phyloP scores from a whole-genome alignment of 257 asterid species.

The Apocynum venetum region DNA sequence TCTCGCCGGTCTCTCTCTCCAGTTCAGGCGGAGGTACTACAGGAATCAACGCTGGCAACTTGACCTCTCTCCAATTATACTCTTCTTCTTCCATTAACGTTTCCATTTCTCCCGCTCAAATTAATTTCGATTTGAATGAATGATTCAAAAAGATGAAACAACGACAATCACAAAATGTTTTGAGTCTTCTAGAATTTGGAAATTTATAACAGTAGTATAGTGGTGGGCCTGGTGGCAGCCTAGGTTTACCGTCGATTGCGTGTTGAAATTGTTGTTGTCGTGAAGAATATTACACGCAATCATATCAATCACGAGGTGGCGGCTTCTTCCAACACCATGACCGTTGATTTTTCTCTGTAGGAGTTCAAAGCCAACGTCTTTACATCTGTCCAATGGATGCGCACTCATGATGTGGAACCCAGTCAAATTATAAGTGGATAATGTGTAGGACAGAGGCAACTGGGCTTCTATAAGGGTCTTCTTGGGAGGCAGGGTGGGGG shows the following conservation, averaged over 20 bases:
- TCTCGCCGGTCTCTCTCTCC: constrained; percentile 72
- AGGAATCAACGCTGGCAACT: constrained; percentile 54
- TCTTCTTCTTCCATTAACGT: constrained; percentile 67
- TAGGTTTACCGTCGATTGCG: constrained; percentile 1
- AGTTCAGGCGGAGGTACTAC: constrained; percentile 58
- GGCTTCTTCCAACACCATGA: neutral
- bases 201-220: neutral
- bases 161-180: neutral
- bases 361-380: neutral
- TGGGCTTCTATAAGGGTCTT: too few species aligned
- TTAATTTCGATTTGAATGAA: neutral
- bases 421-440: too few species aligned
- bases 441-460: too few species aligned
- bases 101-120: constrained; percentile 43
- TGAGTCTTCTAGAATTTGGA: neutral
- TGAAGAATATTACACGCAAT: neutral
- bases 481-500: too few species aligned
- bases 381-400: too few species aligned
- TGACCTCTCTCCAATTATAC: constrained; percentile 79
- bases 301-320: neutral
- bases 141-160: neutral
- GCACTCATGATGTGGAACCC: too few species aligned
- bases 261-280: neutral
- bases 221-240: neutral
- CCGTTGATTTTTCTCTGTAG: neutral